These are phyloP conservation scores for Fraxinus albicans DNA, from an alignment of 305 asterid species.

Conservation along the genomic window DNA sequence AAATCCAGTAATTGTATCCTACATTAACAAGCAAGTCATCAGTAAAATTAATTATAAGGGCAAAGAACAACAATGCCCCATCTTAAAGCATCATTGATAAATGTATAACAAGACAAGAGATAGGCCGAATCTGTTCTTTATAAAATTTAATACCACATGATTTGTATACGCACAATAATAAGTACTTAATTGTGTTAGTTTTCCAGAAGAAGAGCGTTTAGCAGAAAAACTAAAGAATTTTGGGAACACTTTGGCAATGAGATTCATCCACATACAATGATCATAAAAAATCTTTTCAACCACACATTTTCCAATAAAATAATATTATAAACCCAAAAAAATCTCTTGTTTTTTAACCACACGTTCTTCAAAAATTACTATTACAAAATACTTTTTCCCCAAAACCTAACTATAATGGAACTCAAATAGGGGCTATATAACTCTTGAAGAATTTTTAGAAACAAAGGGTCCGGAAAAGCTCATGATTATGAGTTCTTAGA, in stretches of 20 bases:
- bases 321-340: too few relatives aligned
- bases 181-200: neutral
- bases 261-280: neutral
- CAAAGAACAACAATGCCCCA: neutral
- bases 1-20: conserved; percentile 93
- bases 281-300: neutral
- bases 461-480: neutral
- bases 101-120: neutral
- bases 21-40: conserved; percentile 23
- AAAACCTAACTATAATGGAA: too few relatives aligned
- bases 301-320: too few relatives aligned
- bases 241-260: neutral
- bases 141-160: neutral
- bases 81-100: neutral
- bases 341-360: too few relatives aligned
- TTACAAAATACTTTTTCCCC: too few relatives aligned
- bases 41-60: neutral
- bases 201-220: neutral
- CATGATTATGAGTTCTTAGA: neutral
- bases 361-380: too few relatives aligned
- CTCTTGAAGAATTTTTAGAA: neutral
- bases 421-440: too few relatives aligned
- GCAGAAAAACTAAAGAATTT: neutral
- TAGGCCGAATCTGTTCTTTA: neutral
- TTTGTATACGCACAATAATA: neutral